A percentile compares a stretch with the other conserved stretches of the same genome.
These are phyloP conservation scores for Penicillium sp. DNA, from an alignment of 2,329 filamentous ascomycete species.

Conservation along the genomic window DNA sequence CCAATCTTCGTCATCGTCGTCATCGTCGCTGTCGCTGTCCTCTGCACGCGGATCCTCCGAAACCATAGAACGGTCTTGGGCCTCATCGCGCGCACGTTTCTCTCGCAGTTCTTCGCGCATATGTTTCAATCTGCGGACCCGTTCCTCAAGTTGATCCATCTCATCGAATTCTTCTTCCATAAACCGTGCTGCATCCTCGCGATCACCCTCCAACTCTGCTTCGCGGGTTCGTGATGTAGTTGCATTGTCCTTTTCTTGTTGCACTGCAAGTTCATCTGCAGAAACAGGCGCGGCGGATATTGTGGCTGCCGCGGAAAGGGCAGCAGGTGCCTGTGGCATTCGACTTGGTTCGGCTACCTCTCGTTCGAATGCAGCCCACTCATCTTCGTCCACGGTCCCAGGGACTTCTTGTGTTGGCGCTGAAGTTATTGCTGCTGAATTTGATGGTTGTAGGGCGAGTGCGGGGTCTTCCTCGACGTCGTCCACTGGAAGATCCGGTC, in stretches of 20 bases:
- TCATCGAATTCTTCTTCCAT: constrained; percentile 78
- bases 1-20: constrained; percentile 58
- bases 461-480: constrained; percentile 10
- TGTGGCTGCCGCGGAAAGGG: constrained; percentile 51
- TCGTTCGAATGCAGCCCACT: constrained; percentile 85
- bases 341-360: constrained; percentile 63
- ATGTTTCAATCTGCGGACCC: constrained; percentile 68
- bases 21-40: constrained; percentile 50
- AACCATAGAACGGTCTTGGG: constrained; percentile 27
- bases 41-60: constrained; percentile 30
- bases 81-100: constrained; percentile 30
- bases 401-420: constrained; percentile 10
- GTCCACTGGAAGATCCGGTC: constrained; percentile 22
- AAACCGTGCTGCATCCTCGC: constrained; percentile 72
- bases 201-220: constrained; percentile 64
- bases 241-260: constrained; percentile 51
- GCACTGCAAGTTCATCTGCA: constrained; percentile 61
- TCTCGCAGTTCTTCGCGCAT: constrained; percentile 67
- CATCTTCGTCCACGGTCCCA: constrained; percentile 65
- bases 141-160: constrained; percentile 76
- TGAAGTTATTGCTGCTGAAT: constrained; percentile 4
- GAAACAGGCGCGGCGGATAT: constrained; percentile 71
- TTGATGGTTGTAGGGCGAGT: constrained; percentile 6
- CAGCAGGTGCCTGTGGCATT: constrained; percentile 30
- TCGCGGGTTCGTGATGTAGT: constrained; percentile 47